Evolutionary conservation across 2,329 filamentous ascomycete species (phyloP).

Genomic region (Calonectria multiphialidica): DNA sequence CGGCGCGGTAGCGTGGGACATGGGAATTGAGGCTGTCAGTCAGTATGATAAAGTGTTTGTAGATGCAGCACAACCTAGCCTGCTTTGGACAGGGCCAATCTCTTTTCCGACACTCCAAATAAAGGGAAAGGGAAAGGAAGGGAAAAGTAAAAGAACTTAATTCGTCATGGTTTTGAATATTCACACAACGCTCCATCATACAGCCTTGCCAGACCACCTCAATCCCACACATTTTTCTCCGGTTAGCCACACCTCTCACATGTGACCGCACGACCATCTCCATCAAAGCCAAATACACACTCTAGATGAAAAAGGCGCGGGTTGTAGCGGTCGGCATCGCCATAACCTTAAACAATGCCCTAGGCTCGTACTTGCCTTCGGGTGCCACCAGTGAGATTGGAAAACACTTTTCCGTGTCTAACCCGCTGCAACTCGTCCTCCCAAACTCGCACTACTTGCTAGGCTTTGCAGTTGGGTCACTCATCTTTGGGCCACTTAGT

Average conservation of each 20-base stretch:
- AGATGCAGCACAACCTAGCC: too few species aligned
- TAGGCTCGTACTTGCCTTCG: slow-evolving; percentile 9
- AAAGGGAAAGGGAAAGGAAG: too few species aligned
- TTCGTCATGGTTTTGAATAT: too few species aligned
- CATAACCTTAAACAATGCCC: slow-evolving; percentile 2
- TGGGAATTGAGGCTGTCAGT: background rate
- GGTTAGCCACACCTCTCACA: background rate
- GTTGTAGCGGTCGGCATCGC: background rate
- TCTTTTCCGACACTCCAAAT: too few species aligned
- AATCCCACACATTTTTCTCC: background rate
- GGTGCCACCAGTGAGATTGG: background rate
- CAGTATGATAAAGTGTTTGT: background rate
- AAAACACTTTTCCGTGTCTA: background rate
- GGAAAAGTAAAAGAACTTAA: too few species aligned
- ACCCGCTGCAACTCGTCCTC: background rate
- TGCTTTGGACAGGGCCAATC: too few species aligned
- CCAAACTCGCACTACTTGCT: slow-evolving; percentile 23
- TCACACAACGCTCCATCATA: background rate
- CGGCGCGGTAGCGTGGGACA: background rate
- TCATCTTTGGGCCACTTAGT: slow-evolving; percentile 56
- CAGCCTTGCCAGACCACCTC: background rate
- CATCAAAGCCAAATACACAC: background rate
- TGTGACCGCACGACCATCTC: background rate
- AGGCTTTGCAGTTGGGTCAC: slow-evolving; percentile 48
- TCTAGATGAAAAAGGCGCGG: background rate